A percentile compares a stretch with the other conserved stretches of the same genome.
Evolutionary conservation across 768 basidiomycete genomes (phyloP).

Genomic region (Podaxis mareebaensis): DNA sequence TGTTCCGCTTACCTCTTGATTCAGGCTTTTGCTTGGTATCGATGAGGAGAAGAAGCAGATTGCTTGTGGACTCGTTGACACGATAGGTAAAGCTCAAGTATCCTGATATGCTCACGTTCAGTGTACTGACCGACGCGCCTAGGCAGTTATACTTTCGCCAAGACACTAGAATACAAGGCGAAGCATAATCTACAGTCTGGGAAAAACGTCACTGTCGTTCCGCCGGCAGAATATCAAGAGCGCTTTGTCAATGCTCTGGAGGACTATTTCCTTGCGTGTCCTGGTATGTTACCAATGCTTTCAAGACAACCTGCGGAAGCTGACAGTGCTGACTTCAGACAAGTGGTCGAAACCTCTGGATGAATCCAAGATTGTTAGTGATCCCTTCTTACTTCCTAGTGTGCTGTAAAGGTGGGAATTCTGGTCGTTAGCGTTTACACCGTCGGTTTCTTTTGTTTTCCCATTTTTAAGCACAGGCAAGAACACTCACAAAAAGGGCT

Average conservation of each 20-base stretch:
- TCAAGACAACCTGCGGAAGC: neutral
- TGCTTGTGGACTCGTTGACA: conserved; percentile 80
- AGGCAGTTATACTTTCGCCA: conserved; percentile 85
- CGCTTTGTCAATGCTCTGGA: conserved; percentile 74
- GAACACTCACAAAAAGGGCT: neutral
- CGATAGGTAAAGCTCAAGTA: conserved; percentile 53
- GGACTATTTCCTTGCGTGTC: conserved; percentile 75
- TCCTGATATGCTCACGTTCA: neutral
- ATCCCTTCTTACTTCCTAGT: conserved; percentile 42
- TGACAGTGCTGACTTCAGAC: conserved; percentile 26
- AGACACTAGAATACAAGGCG: conserved; percentile 84
- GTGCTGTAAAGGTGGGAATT: conserved; percentile 33
- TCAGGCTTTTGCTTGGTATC: conserved; percentile 70
- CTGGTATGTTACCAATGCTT: conserved; percentile 42
- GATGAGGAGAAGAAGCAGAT: conserved; percentile 68
- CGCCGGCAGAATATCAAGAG: conserved; percentile 78
- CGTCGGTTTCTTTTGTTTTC: neutral
- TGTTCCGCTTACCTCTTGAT: neutral
- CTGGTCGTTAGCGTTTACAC: neutral
- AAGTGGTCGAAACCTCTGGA: conserved; percentile 52
- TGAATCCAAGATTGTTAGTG: conserved; percentile 37
- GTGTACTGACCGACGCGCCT: neutral
- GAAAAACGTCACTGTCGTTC: conserved; percentile 77
- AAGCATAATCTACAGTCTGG: conserved; percentile 73
- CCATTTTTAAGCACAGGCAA: neutral